phyloP scores from a whole-genome alignment of 805 yeast genomes.

The Yamadazyma tumulicola region DNA sequence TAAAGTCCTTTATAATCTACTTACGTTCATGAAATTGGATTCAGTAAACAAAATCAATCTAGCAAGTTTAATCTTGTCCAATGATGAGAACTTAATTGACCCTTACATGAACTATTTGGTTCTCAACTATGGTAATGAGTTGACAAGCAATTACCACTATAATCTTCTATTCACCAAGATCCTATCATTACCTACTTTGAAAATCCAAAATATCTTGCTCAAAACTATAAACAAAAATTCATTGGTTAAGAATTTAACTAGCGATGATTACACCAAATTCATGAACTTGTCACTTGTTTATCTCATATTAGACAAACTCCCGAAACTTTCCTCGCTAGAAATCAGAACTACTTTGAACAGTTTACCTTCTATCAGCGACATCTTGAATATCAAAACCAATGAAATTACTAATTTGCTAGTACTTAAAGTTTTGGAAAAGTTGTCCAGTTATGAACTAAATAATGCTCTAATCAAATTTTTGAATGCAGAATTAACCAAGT shows the following conservation, averaged over 20 bases:
- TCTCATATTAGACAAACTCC: conserved; percentile 53
- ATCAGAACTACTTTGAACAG: conserved; percentile 7
- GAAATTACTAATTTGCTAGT: conserved; percentile 1
- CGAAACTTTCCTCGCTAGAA: conserved; percentile 10
- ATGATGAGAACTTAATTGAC: conserved; percentile 67
- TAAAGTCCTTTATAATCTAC: conserved; percentile 57
- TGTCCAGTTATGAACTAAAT: conserved; percentile 9
- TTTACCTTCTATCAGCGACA: conserved; percentile 8
- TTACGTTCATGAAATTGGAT: conserved; percentile 73
- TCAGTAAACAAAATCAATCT: conserved; percentile 60
- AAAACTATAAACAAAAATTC: conserved; percentile 56
- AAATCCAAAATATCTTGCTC: conserved; percentile 57
- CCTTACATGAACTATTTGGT: conserved; percentile 61
- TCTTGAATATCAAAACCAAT: conserved; percentile 4
- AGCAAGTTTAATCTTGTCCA: conserved; percentile 45
- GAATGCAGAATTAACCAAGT: neutral
- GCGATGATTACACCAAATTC: conserved; percentile 54
- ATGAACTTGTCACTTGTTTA: conserved; percentile 58
- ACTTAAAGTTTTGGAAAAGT: conserved; percentile 7
- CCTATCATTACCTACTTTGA: conserved; percentile 56
- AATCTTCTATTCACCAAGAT: conserved; percentile 60
- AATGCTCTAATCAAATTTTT: conserved; percentile 8
- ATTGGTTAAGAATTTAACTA: conserved; percentile 52
- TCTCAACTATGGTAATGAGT: conserved; percentile 50
- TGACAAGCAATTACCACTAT: conserved; percentile 18